Percentiles rank a stretch among this genome's conserved stretches.
These are phyloP conservation scores for Fraxinus cuspidata DNA, from an alignment of 257 asterid genomes.

Conservation along the genomic window DNA sequence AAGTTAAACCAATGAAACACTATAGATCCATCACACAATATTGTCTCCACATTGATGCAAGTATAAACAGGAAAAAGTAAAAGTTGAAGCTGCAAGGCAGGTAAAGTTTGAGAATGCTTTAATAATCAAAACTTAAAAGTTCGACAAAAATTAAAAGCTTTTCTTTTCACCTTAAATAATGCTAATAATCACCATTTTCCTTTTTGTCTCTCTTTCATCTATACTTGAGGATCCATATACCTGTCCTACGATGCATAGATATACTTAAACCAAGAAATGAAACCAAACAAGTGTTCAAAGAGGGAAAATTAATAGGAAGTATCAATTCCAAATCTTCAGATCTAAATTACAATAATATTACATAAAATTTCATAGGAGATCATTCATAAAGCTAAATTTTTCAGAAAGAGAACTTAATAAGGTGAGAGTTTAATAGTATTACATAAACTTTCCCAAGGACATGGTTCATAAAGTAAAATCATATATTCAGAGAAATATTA, in stretches of 20 bases:
- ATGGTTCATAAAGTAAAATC: neutral
- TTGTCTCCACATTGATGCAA: neutral
- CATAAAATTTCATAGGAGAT: neutral
- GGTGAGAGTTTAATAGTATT: neutral
- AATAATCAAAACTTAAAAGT: slow-evolving; percentile 10
- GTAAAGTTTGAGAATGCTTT: slow-evolving; percentile 12
- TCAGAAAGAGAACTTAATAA: neutral
- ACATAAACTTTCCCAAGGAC: neutral
- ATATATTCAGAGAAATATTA: no score
- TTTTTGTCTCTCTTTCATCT: neutral
- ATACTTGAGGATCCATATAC: neutral
- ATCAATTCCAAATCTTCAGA: neutral
- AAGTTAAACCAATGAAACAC: neutral
- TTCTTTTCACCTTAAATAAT: neutral
- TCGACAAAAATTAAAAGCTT: neutral
- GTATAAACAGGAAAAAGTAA: slow-evolving; percentile 1
- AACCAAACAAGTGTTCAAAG: neutral
- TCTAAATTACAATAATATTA: neutral
- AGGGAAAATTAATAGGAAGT: neutral
- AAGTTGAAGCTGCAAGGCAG: neutral
- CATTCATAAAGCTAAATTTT: neutral
- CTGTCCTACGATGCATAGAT: neutral
- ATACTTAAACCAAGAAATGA: neutral
- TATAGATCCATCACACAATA: neutral
- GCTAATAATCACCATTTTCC: neutral